These are phyloP conservation scores for Yamadazyma spencermartinsiae DNA, from an alignment of 1,139 yeast species.

Conservation along the genomic window DNA sequence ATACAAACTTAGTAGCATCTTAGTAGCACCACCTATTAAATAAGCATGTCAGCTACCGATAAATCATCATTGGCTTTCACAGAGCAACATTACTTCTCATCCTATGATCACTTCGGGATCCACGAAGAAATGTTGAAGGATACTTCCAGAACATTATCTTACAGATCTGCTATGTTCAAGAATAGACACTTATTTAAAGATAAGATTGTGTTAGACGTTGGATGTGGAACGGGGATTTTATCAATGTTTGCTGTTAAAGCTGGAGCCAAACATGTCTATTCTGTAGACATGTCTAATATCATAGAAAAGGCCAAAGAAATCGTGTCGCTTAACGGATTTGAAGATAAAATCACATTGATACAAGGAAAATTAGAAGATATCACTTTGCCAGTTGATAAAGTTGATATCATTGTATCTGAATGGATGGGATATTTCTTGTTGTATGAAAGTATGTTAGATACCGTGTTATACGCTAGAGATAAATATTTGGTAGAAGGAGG, in stretches of 20 bases:
- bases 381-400: slow-evolving; percentile 70
- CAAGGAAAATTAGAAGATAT: slow-evolving; percentile 97
- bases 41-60: slow-evolving; percentile 49
- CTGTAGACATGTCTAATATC: slow-evolving; percentile 96
- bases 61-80: slow-evolving; percentile 54
- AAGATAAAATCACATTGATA: slow-evolving; percentile 82
- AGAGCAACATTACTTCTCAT: slow-evolving; percentile 91
- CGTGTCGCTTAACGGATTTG: slow-evolving; percentile 78
- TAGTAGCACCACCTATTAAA: not conserved
- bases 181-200: slow-evolving; percentile 88
- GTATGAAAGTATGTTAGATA: slow-evolving; percentile 97
- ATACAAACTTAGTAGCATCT: not conserved
- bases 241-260: slow-evolving; percentile 99
- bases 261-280: slow-evolving; percentile 95
- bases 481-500: slow-evolving; percentile 85
- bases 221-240: slow-evolving; percentile 96
- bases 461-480: slow-evolving; percentile 94
- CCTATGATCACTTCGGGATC: slow-evolving; percentile 96
- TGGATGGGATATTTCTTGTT: slow-evolving; percentile 99
- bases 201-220: slow-evolving; percentile 96
- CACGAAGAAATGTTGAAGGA: slow-evolving; percentile 99
- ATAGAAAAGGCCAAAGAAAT: slow-evolving; percentile 92
- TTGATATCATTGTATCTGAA: slow-evolving; percentile 94
- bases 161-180: slow-evolving; percentile 89
- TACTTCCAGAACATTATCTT: slow-evolving; percentile 86